These are phyloP conservation scores for Gossypium bickii DNA, from an alignment of 345 rosid genomes.

Conservation along the genomic window DNA sequence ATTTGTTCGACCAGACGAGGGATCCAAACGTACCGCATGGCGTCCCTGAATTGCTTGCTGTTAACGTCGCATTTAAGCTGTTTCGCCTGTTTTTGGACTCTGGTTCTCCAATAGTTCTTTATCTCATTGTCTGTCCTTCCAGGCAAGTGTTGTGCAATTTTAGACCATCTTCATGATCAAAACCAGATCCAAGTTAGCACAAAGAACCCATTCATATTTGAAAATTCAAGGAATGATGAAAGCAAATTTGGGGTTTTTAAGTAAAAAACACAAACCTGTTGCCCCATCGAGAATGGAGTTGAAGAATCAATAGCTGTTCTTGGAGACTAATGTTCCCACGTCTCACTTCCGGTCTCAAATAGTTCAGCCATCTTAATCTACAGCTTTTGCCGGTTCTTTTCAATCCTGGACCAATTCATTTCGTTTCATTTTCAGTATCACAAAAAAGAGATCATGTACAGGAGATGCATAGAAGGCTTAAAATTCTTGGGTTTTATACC, in stretches of 20 bases:
- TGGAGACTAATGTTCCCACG: slow-evolving; percentile 74
- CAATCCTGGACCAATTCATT: slow-evolving; percentile 41
- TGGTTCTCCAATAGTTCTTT: slow-evolving; percentile 94
- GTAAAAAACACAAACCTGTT: slow-evolving; percentile 43
- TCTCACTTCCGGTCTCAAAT: slow-evolving; percentile 75
- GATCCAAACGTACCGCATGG: slow-evolving; percentile 83
- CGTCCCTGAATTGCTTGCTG: slow-evolving; percentile 70
- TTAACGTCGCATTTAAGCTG: slow-evolving; percentile 82
- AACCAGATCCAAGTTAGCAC: neutral
- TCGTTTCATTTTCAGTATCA: neutral
- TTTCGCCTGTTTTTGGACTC: slow-evolving; percentile 90
- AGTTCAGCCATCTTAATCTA: slow-evolving; percentile 87
- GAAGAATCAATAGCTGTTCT: slow-evolving; percentile 77
- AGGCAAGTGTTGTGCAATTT: slow-evolving; percentile 74
- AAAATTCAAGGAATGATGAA: neutral
- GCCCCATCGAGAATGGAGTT: slow-evolving; percentile 88
- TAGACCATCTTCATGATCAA: slow-evolving; percentile 67
- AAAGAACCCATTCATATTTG: neutral
- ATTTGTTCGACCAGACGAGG: slow-evolving; percentile 74
- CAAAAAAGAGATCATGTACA: neutral
- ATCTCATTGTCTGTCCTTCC: slow-evolving; percentile 95
- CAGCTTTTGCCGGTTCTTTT: slow-evolving; percentile 92
- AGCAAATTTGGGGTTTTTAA: neutral
- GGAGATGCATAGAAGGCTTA: too few relatives aligned
- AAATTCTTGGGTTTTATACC: slow-evolving; percentile 29